Conservation (phyloP, 208 protist genomes). For the Phytomonas francai region DNA sequence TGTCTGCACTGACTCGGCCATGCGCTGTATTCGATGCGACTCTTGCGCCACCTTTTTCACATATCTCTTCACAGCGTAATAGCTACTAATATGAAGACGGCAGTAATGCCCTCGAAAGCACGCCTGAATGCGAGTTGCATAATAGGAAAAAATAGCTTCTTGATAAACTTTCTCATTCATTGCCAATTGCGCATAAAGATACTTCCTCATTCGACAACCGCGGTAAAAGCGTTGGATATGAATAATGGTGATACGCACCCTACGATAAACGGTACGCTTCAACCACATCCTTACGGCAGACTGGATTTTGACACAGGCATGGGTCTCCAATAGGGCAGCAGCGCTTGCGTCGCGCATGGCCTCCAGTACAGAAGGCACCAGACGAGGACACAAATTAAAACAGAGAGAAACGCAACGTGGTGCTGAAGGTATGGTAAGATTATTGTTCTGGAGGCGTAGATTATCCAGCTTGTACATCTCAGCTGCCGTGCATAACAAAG, state of each 20-base stretch:
- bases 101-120: slow-evolving; percentile 48
- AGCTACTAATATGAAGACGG: slow-evolving; percentile 38
- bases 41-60: slow-evolving; percentile 26
- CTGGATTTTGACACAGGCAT: slow-evolving; percentile 42
- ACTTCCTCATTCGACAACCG: slow-evolving; percentile 27
- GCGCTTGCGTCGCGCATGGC: slow-evolving; percentile 17
- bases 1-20: slow-evolving; percentile 12
- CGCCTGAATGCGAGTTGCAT: slow-evolving; percentile 62
- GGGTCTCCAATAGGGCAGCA: slow-evolving; percentile 9
- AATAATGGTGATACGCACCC: slow-evolving; percentile 14
- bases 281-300: slow-evolving; percentile 45
- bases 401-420: too few species aligned
- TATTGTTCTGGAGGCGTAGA: too few species aligned
- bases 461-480: too few species aligned
- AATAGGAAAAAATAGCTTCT: slow-evolving; percentile 49
- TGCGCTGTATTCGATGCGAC: slow-evolving; percentile 20
- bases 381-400: slow-evolving; percentile 4
- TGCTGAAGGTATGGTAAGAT: too few species aligned
- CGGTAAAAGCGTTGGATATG: slow-evolving; percentile 52
- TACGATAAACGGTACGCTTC: slow-evolving; percentile 18
- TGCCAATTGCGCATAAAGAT: slow-evolving; percentile 11
- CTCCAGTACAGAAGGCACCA: slow-evolving; percentile 19
- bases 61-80: slow-evolving; percentile 57
- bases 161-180: slow-evolving; percentile 12
- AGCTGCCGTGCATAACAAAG: too few species aligned